Evolutionary conservation across 352 stramenopile genomes (phyloP).

Genomic region (Phytophthora constricta): DNA sequence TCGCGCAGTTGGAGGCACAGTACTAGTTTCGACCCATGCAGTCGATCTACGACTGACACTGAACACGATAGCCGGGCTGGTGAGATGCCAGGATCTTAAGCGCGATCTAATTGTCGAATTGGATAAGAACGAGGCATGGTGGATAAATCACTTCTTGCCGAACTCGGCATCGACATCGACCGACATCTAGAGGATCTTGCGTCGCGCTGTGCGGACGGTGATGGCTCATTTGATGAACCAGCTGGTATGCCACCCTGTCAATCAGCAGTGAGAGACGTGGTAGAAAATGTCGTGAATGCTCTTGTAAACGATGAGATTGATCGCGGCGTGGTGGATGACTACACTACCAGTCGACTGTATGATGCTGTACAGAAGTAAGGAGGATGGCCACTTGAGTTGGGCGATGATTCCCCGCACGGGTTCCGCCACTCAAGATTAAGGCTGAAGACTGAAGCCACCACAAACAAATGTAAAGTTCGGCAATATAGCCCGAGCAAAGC

Average conservation of each 20-base stretch:
- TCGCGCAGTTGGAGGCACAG: not conserved
- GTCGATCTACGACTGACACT: not conserved
- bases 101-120: not conserved
- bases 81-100: not conserved
- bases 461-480: conserved; percentile 16
- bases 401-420: conserved; percentile 17
- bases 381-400: conserved; percentile 20
- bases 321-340: not conserved
- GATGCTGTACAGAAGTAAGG: not conserved
- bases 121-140: not conserved
- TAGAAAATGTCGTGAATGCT: not conserved
- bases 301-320: not conserved
- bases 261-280: not conserved
- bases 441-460: conserved; percentile 10
- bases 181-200: not conserved
- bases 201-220: not conserved
- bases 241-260: not conserved
- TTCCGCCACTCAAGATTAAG: conserved; percentile 20
- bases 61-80: not conserved
- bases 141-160: not conserved
- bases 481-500: conserved; percentile 18
- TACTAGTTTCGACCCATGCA: not conserved
- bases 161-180: not conserved
- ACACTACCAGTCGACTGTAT: not conserved
- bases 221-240: not conserved